These are phyloP conservation scores for Aspergillus fischeri DNA, from an alignment of 2,329 filamentous ascomycete species.

Conservation along the genomic window DNA sequence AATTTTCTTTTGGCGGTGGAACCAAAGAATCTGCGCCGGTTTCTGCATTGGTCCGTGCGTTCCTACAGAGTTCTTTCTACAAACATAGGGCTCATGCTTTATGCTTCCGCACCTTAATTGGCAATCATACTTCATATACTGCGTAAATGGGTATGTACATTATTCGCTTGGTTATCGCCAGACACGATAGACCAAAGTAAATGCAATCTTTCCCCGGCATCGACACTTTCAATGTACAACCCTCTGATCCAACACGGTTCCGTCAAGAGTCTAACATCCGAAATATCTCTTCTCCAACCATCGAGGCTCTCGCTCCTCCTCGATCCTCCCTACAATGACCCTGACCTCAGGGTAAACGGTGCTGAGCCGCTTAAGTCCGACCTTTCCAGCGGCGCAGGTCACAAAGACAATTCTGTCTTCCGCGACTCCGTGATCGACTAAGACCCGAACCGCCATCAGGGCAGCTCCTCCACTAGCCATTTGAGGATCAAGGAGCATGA, in stretches of 20 bases:
- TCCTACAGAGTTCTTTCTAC: constrained; percentile 5
- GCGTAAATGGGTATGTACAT: not conserved
- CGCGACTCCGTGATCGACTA: constrained; percentile 86
- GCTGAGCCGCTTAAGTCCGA: constrained; percentile 78
- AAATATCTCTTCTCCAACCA: constrained; percentile 92
- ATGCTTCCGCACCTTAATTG: not conserved
- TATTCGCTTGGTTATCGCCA: not conserved
- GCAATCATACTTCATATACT: not conserved
- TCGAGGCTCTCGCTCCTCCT: constrained; percentile 75
- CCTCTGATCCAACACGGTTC: not conserved
- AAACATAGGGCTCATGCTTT: not conserved
- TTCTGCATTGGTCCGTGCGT: constrained; percentile 25
- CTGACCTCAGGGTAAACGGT: constrained; percentile 85
- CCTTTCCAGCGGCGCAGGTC: constrained; percentile 81
- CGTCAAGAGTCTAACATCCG: constrained; percentile 58
- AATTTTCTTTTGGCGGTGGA: constrained; percentile 17
- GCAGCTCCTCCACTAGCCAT: constrained; percentile 85
- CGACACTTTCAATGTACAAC: not conserved
- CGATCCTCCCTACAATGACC: constrained; percentile 78
- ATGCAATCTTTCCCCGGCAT: not conserved
- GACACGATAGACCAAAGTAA: not conserved
- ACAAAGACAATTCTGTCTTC: constrained; percentile 86
- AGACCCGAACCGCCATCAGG: constrained; percentile 93
- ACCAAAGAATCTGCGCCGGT: constrained; percentile 19
- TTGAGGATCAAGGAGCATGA: constrained; percentile 85